A percentile compares a stretch with the other conserved stretches of the same genome.
Conservation (phyloP, 1,284 basidiomycete genomes). For the Heterobasidion irregulare region DNA sequence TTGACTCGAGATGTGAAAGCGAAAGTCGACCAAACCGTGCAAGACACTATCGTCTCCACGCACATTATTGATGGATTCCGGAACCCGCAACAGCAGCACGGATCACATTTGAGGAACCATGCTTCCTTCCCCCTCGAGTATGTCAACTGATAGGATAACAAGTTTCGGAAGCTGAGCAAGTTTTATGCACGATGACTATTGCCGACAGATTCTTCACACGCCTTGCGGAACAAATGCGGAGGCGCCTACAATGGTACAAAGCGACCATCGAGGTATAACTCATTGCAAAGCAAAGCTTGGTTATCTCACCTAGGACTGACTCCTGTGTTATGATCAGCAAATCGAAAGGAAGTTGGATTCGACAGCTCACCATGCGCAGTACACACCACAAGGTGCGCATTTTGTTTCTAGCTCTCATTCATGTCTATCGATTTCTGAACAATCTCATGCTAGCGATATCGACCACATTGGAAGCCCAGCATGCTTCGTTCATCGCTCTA, state of each 20-base stretch:
- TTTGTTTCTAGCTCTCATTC: background rate
- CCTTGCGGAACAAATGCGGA: slow-evolving; percentile 62
- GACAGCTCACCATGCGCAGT: slow-evolving; percentile 49
- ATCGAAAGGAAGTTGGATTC: slow-evolving; percentile 74
- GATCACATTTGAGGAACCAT: slow-evolving; percentile 61
- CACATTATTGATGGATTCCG: slow-evolving; percentile 69
- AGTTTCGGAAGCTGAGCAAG: background rate
- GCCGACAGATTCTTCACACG: slow-evolving; percentile 59
- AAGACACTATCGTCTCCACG: slow-evolving; percentile 67
- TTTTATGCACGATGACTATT: background rate
- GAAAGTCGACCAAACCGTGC: slow-evolving; percentile 68
- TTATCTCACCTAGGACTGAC: background rate
- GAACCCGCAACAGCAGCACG: slow-evolving; percentile 59
- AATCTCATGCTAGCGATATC: slow-evolving; percentile 42
- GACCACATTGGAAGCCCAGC: slow-evolving; percentile 66
- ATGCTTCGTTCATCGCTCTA: slow-evolving; percentile 63
- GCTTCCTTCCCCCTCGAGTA: slow-evolving; percentile 79
- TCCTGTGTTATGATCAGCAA: slow-evolving; percentile 38
- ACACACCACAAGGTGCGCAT: slow-evolving; percentile 63
- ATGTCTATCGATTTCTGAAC: background rate
- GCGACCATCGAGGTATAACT: slow-evolving; percentile 62
- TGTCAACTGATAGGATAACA: background rate
- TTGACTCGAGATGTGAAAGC: slow-evolving; percentile 60
- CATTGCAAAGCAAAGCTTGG: background rate
- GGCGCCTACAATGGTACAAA: slow-evolving; percentile 69